These are phyloP conservation scores for Naumovozyma castellii DNA, from an alignment of 805 yeast species.

Conservation along the genomic window DNA sequence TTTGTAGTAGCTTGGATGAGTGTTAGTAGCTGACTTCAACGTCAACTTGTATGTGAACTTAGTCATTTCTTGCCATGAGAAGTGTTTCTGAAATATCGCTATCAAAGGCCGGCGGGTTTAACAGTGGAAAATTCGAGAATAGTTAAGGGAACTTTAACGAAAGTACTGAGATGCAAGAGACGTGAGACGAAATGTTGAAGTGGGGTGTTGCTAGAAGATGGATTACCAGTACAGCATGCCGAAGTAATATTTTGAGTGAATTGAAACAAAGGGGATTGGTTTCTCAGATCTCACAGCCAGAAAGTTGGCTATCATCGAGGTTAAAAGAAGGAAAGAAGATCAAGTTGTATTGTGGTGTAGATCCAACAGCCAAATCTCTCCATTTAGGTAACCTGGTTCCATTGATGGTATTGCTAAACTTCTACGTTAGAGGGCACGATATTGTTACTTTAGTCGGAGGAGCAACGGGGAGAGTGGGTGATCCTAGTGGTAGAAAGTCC, in stretches of 20 bases:
- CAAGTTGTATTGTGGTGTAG: slow-evolving; percentile 86
- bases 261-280: slow-evolving; percentile 19
- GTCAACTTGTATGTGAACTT: too few relatives aligned
- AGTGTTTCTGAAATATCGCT: too few relatives aligned
- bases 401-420: slow-evolving; percentile 73
- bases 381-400: slow-evolving; percentile 91
- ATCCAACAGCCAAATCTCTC: slow-evolving; percentile 83
- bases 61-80: too few relatives aligned
- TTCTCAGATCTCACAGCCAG: slow-evolving; percentile 27
- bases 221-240: background rate
- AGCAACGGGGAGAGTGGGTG: slow-evolving; percentile 94
- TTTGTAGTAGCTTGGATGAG: too few relatives aligned
- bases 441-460: slow-evolving; percentile 84
- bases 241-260: background rate
- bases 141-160: background rate
- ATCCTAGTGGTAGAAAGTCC: slow-evolving; percentile 83
- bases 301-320: slow-evolving; percentile 7
- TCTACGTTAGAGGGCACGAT: slow-evolving; percentile 73
- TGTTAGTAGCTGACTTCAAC: too few relatives aligned
- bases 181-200: background rate
- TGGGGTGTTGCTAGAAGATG: background rate
- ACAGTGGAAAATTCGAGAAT: background rate
- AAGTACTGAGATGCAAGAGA: background rate
- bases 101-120: too few relatives aligned
- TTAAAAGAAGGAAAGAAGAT: slow-evolving; percentile 29